phyloP scores from a whole-genome alignment of 768 basidiomycete genomes.

The Tulasnella sp. region DNA sequence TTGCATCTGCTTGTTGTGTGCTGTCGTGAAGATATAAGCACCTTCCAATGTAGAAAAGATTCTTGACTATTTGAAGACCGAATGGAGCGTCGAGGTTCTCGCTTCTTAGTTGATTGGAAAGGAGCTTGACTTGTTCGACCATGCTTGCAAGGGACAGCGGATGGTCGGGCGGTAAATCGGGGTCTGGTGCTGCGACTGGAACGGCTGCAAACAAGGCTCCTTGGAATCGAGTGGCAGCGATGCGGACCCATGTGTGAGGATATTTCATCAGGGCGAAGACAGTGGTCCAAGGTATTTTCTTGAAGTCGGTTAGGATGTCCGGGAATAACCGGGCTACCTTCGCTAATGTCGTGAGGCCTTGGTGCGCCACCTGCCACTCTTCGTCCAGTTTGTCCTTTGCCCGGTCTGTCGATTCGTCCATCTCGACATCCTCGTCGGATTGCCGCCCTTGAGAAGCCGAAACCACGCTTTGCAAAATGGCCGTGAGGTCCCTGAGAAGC shows the following conservation, averaged over 20 bases:
- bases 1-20: conserved; percentile 9
- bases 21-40: conserved; percentile 49
- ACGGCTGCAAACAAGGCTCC: conserved; percentile 58
- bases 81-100: conserved; percentile 62
- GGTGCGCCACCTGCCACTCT: conserved; percentile 79
- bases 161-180: conserved; percentile 30
- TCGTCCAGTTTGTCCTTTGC: conserved; percentile 46
- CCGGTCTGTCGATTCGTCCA: conserved; percentile 32
- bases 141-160: conserved; percentile 52
- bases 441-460: conserved; percentile 37
- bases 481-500: conserved; percentile 52
- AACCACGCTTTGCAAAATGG: conserved; percentile 41
- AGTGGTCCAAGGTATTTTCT: conserved; percentile 50
- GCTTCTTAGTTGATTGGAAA: conserved; percentile 73
- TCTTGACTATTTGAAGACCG: conserved; percentile 83
- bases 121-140: conserved; percentile 62
- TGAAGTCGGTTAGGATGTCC: conserved; percentile 26
- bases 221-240: conserved; percentile 65
- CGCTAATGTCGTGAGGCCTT: conserved; percentile 56
- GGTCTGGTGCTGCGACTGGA: conserved; percentile 37
- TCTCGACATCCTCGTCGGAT: conserved; percentile 29
- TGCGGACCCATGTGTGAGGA: conserved; percentile 93
- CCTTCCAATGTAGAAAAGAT: conserved; percentile 86
- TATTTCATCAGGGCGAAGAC: conserved; percentile 65
- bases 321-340: conserved; percentile 50